These are phyloP conservation scores for Petunia axillaris DNA, from an alignment of 257 asterid species.

Conservation along the genomic window DNA sequence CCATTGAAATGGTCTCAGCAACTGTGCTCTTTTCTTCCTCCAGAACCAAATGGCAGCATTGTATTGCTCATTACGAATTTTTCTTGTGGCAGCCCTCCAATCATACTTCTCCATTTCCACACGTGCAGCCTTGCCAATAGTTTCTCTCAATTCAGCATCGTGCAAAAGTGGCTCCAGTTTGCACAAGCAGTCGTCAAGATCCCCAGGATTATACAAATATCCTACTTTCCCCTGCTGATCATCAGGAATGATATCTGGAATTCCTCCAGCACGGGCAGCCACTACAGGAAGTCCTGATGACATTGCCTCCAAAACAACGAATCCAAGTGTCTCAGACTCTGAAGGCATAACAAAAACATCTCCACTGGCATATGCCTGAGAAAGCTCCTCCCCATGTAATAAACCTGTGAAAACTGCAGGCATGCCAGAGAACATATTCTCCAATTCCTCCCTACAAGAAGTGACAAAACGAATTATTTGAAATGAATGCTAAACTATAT, in stretches of 20 bases:
- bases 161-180: constrained; percentile 69
- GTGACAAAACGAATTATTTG: background rate
- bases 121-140: constrained; percentile 79
- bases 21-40: constrained; percentile 71
- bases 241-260: constrained; percentile 86
- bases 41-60: constrained; percentile 92
- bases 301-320: constrained; percentile 94
- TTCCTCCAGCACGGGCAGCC: constrained; percentile 98
- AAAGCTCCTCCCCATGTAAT: constrained; percentile 91
- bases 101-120: constrained; percentile 84
- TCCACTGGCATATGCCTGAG: constrained; percentile 95
- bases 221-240: constrained; percentile 87
- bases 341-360: constrained; percentile 92
- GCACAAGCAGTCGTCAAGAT: constrained; percentile 83
- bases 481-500: background rate
- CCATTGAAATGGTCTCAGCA: constrained; percentile 75
- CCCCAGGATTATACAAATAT: constrained; percentile 78
- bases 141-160: constrained; percentile 62
- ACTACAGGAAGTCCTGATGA: constrained; percentile 94
- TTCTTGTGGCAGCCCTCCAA: constrained; percentile 92
- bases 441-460: constrained; percentile 72
- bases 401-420: constrained; percentile 92
- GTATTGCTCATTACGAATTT: constrained; percentile 80
- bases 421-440: constrained; percentile 69
- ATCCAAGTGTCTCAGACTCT: constrained; percentile 93